Evolutionary conservation across 345 rosid genomes (phyloP), one percentile per base, ranked within the genome.

Genomic region (Anacardium occidentale): DNA sequence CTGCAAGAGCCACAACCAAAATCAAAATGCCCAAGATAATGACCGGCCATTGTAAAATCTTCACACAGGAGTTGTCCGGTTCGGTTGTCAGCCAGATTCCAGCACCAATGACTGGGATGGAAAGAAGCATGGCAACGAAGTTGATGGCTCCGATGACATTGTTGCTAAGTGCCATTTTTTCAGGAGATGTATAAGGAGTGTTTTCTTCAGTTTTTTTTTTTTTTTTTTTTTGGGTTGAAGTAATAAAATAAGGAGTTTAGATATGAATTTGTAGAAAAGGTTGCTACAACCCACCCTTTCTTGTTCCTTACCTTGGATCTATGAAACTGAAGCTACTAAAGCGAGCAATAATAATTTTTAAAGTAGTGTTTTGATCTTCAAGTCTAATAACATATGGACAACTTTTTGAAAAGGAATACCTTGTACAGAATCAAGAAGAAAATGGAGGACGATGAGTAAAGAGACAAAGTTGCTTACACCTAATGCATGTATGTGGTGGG

Each of bases 1-100:
- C 97, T 11, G 89, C 85, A 0, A 91, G 76, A 71, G 94, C 90
- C 26, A 90, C 96, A 0, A 85, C 59, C 8, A 93, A 76, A 73
- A 95, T 83, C 1, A 91, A 76, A 72, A 88, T 69, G 10, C 99
- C 99, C 5, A 95, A 70, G 60, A 90, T 84, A 48, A 95, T 93
- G 29, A 93, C 85, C 8, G 99, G 99, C 98, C 97, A 93, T 64
- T 91, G 98, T 10, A 95, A 86, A 17, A 92, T 80, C 82, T 87
- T 91, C 13, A 92, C 90, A 45, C 99, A 95, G 0, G 96, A 83
- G 78, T 95, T 90, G 81, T 91, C 98, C 0, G 91, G 84, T 57
- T 88, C 85, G 4, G 40, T 87, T 21, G 96, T 74, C 0, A 95
- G 85, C 99, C 98, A 95, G 77, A 95, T 91, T 67, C 98, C 97